phyloP scores from a whole-genome alignment of 768 basidiomycete genomes.

The Lentinula edodes region DNA sequence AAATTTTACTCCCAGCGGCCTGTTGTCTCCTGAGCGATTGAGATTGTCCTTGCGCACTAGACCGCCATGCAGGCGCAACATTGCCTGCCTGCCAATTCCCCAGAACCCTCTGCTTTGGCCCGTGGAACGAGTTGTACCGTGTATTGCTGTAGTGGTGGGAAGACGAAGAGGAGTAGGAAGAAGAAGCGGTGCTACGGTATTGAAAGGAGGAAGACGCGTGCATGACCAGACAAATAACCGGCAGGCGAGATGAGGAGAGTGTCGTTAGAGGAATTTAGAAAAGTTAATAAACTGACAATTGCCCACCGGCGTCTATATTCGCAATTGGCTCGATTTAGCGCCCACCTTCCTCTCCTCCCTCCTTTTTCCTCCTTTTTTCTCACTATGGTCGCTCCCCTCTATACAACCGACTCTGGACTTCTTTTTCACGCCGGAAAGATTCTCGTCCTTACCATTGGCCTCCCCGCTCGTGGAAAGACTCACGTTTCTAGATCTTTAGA shows the following conservation, averaged over 20 bases:
- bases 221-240: too few relatives aligned
- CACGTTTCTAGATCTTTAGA: conserved; percentile 95
- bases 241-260: too few relatives aligned
- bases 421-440: conserved; percentile 95
- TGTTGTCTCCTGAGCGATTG: conserved; percentile 16
- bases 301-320: too few relatives aligned
- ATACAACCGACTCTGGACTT: conserved; percentile 84
- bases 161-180: too few relatives aligned
- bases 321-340: too few relatives aligned
- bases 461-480: conserved; percentile 94
- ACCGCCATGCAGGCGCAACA: conserved; percentile 59
- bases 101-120: conserved; percentile 48
- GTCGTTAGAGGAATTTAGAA: too few relatives aligned
- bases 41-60: conserved; percentile 27
- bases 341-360: too few relatives aligned
- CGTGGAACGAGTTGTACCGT: conserved; percentile 44
- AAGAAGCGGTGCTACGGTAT: too few relatives aligned
- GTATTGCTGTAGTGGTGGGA: conserved; percentile 1
- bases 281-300: too few relatives aligned
- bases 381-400: conserved; percentile 88
- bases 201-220: too few relatives aligned
- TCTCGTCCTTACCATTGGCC: conserved; percentile 84
- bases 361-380: not conserved
- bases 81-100: conserved; percentile 50
- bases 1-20: conserved; percentile 54